Conservation (phyloP, 169 alveolate genomes). For the Plasmodium gonderi region DNA sequence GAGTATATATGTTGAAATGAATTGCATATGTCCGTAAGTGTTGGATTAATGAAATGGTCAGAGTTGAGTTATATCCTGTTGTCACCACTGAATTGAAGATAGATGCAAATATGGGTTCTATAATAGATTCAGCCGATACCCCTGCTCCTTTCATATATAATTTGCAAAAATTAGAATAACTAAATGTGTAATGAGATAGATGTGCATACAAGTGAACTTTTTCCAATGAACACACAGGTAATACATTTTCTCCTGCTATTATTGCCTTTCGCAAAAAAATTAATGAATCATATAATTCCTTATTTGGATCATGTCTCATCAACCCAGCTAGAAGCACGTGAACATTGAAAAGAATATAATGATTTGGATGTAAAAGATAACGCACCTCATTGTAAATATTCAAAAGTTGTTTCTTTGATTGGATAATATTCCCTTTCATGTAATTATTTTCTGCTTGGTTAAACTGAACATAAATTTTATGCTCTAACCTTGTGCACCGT, state of each 20-base stretch:
- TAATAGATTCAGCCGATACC: constrained; percentile 33
- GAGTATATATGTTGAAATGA: constrained; percentile 78
- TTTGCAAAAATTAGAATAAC: constrained; percentile 63
- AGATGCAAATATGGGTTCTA: constrained; percentile 81
- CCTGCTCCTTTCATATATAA: constrained; percentile 63
- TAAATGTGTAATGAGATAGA: constrained; percentile 86
- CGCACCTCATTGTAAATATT: constrained; percentile 82
- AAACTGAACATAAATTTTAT: constrained; percentile 74
- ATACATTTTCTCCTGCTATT: constrained; percentile 87
- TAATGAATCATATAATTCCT: constrained; percentile 80
- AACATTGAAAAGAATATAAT: constrained; percentile 87
- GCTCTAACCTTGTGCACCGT: constrained; percentile 77
- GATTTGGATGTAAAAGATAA: constrained; percentile 88
- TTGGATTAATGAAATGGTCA: constrained; percentile 77
- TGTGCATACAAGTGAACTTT: constrained; percentile 86
- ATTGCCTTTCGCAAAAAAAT: constrained; percentile 82
- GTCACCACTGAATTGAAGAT: constrained; percentile 85
- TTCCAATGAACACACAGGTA: constrained; percentile 88
- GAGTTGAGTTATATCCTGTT: constrained; percentile 78
- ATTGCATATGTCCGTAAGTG: constrained; percentile 81
- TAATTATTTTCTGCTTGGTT: constrained; percentile 79
- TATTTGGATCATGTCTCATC: constrained; percentile 80
- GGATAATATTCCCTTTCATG: constrained; percentile 79
- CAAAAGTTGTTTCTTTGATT: constrained; percentile 80
- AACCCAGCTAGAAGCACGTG: constrained; percentile 89